Evolutionary conservation across 768 basidiomycete genomes (phyloP), one percentile per base, ranked within the genome.

Genomic region (Nidula microcarpa): DNA sequence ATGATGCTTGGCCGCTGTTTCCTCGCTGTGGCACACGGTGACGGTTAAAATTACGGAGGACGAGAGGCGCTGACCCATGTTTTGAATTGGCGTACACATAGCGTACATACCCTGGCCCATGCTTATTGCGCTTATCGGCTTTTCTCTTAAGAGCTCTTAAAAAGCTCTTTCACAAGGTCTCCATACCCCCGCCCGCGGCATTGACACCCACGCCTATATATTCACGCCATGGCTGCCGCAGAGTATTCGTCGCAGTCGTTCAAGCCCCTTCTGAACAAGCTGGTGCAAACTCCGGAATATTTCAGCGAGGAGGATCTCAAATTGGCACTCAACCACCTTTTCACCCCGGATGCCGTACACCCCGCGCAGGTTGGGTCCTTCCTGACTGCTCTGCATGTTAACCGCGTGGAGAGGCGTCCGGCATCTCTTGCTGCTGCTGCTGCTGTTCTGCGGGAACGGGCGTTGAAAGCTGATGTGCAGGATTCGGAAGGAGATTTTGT

Each of bases 301-400:
- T 98, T 98, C 78, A 82, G 80, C 45, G 72, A 87, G 0, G 77
- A 81, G 16, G 94, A 98, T 66, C 80, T 94, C 51, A 80, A 78
- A 52, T 61, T 71, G 23, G 85, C 92, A 6, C 82, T 98, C 52
- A 74, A 87, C 54, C 87, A 90, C 68, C 70, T 93, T 46, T 81
- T 91, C 64, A 82, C 80, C 0, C 86, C 87, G 1, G 75, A 84
- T 50, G 73, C 76, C 43, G 75, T 86, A 0, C 78, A 77, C 7
- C 85, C 88, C 0, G 74, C 82, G 0, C 93, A 98, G 65, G 83
- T 94, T 51, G 94, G 94, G 16, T 86, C 94, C 1, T 96, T 98
- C 68, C 75, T 99, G 46, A 86, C 91, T 0, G 92, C 93, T 3
- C 71, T 94, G 37, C 91, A 94, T 53, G 73, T 94, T 50, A 83